Evolutionary conservation across 2,329 filamentous ascomycete species (phyloP), one percentile per base, ranked within the genome.

Genomic region (Blastomyces emzantsi): DNA sequence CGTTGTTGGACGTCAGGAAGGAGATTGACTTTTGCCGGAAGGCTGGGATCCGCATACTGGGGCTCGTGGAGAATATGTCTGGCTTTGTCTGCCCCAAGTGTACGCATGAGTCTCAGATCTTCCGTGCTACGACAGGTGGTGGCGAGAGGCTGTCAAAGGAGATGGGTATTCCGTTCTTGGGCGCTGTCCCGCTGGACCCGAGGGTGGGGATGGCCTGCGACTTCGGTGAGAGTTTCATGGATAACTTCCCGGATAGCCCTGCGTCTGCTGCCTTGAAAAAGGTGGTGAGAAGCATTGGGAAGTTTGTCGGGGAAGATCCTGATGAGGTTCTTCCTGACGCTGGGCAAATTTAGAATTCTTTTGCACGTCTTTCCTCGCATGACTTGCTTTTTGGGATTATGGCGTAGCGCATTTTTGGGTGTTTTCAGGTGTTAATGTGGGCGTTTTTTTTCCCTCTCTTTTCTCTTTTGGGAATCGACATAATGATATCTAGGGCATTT

Each of bases 11-110:
- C 73, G 94, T 99, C 15, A 82, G 94, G 69, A 97, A 97, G 78
- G 94, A 99, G 77, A 93, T 99, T 64, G 93, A 99, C 73, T 99
- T 99, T 73, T 99, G 95, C 77, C 83, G 87, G 64, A 99, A 99
- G 78, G 94, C 94, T 0, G 91, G 90, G 3, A 97, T 99, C 69
- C 84, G 82, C 58, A 85, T 99, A 7, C 76, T 99, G 3, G 94
- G 94, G 0, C 81, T 99, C 51, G 94, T 96, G 19, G 94, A 99
- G 80, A 99, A 99, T 73, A 99, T 99, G 94, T 90, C 88, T 64
- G 91, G 92, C 3, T 99, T 97, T 70, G 92, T 99, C 62, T 99
- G 94, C 73, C 92, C 92, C 11, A 93, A 90, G 63, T 99, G 94
- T 77, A 90, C 86, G 62, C 87, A 92, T 63, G 81, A 85, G 70